A percentile compares a stretch with the other conserved stretches of the same genome.
phyloP scores from a whole-genome alignment of 176 grass and related monocot genomes.

The Rhynchospora breviuscula region DNA sequence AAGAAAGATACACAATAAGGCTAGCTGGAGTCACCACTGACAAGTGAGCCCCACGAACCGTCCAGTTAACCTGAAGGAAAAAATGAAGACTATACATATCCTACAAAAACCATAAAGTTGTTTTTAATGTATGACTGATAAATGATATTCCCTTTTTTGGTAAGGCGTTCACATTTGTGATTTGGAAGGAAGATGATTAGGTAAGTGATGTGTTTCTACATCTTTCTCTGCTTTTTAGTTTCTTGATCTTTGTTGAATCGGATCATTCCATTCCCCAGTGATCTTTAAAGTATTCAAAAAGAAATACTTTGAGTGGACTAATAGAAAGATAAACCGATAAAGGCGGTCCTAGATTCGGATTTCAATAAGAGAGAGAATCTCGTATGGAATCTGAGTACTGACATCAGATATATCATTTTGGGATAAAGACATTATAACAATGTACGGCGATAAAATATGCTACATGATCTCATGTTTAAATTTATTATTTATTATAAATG shows the following conservation, averaged over 20 bases:
- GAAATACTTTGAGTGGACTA: slow-evolving; percentile 18
- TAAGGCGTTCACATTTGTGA: not conserved
- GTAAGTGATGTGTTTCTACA: slow-evolving; percentile 1
- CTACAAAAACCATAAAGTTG: not conserved
- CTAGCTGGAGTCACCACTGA: slow-evolving; percentile 10
- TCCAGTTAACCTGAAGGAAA: not conserved
- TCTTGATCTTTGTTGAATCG: slow-evolving; percentile 26
- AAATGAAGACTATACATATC: not conserved
- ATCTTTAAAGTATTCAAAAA: slow-evolving; percentile 26
- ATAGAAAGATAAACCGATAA: slow-evolving; percentile 13
- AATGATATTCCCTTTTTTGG: not conserved
- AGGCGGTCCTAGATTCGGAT: slow-evolving; percentile 8
- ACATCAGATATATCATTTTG: not conserved
- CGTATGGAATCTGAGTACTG: slow-evolving; percentile 2
- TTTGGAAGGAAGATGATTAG: not conserved
- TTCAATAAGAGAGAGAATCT: slow-evolving; percentile 23
- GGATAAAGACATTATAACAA: not conserved
- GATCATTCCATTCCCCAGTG: slow-evolving; percentile 42
- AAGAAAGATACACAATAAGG: not conserved
- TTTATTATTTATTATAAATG: too few species aligned
- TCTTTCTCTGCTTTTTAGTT: slow-evolving; percentile 28
- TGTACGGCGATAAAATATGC: not conserved
- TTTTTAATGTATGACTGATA: not conserved
- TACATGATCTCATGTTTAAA: not conserved
- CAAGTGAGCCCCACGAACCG: slow-evolving; percentile 3